These are phyloP conservation scores for Clarireedia homoeocarpa DNA, from an alignment of 2,329 filamentous ascomycete species.

Conservation along the genomic window DNA sequence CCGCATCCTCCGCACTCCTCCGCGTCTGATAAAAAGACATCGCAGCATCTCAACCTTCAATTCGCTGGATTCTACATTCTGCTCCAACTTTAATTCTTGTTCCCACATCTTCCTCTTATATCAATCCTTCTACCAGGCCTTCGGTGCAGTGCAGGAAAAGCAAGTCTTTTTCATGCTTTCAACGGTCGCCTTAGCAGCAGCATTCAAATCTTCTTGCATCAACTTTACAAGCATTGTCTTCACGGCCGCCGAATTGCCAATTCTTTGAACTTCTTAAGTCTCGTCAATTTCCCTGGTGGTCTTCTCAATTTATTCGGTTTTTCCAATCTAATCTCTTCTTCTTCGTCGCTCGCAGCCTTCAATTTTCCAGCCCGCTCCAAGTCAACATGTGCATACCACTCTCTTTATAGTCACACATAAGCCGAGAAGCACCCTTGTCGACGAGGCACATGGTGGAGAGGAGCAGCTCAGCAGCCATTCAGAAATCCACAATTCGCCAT, in stretches of 20 bases:
- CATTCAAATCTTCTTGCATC: background rate
- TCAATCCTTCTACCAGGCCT: conserved; percentile 7
- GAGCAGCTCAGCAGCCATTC: background rate
- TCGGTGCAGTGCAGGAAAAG: conserved; percentile 1
- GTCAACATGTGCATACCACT: no score
- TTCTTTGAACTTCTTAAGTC: no score
- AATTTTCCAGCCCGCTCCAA: no score
- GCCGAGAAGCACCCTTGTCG: background rate
- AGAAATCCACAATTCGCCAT: no score
- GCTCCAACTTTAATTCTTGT: background rate
- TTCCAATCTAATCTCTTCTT: no score
- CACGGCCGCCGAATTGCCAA: background rate
- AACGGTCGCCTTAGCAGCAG: background rate
- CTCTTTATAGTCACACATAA: no score
- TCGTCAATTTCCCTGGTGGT: no score
- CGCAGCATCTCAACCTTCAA: background rate
- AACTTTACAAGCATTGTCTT: background rate
- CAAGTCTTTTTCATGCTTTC: background rate
- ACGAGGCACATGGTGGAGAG: background rate
- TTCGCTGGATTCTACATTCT: background rate
- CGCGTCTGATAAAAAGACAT: background rate
- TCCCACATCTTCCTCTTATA: background rate
- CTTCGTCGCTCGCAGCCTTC: no score
- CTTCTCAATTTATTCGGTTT: no score
- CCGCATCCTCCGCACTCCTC: background rate